A percentile compares a stretch with the other conserved stretches of the same genome.
Evolutionary conservation across 2,329 filamentous ascomycete species (phyloP).

Genomic region (Domatiomyces globalis): DNA sequence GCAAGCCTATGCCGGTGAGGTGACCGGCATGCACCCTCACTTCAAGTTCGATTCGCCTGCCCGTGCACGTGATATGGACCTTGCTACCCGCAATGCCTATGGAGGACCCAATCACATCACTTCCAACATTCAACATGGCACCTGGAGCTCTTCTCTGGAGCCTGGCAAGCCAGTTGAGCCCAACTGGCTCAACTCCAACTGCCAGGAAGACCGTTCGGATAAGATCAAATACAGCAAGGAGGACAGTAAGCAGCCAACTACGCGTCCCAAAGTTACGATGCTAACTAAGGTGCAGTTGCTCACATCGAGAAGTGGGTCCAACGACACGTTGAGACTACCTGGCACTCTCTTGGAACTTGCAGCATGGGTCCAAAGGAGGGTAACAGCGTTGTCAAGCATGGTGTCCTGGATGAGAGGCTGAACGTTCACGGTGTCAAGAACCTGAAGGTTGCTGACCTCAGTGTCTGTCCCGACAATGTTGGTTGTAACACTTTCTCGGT

Average conservation of each 20-base stretch:
- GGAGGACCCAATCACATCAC: slow-evolving; percentile 58
- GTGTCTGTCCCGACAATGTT: slow-evolving; percentile 66
- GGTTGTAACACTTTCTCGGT: slow-evolving; percentile 49
- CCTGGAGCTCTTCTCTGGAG: slow-evolving; percentile 51
- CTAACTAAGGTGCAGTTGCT: slow-evolving; percentile 28
- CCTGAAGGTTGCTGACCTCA: slow-evolving; percentile 62
- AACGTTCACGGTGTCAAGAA: slow-evolving; percentile 66
- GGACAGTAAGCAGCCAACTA: slow-evolving; percentile 18
- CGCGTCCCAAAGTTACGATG: slow-evolving; percentile 1
- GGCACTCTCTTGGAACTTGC: slow-evolving; percentile 55
- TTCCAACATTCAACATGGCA: slow-evolving; percentile 58
- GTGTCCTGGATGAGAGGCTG: slow-evolving; percentile 61
- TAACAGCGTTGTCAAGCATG: slow-evolving; percentile 68
- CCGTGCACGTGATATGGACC: slow-evolving; percentile 56
- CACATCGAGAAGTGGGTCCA: slow-evolving; percentile 56
- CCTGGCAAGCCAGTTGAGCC: slow-evolving; percentile 38
- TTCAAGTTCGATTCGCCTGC: slow-evolving; percentile 58
- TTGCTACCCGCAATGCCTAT: slow-evolving; percentile 61
- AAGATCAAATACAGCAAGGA: slow-evolving; percentile 51
- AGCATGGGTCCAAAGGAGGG: slow-evolving; percentile 64
- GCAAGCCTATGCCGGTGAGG: slow-evolving; percentile 64
- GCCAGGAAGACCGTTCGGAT: slow-evolving; percentile 30
- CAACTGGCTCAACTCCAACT: slow-evolving; percentile 49
- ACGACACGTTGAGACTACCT: slow-evolving; percentile 62
- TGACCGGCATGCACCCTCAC: slow-evolving; percentile 52